A percentile compares a stretch with the other conserved stretches of the same genome.
Evolutionary conservation across 805 yeast species (phyloP).

Genomic region (Schwanniomyces sp.): DNA sequence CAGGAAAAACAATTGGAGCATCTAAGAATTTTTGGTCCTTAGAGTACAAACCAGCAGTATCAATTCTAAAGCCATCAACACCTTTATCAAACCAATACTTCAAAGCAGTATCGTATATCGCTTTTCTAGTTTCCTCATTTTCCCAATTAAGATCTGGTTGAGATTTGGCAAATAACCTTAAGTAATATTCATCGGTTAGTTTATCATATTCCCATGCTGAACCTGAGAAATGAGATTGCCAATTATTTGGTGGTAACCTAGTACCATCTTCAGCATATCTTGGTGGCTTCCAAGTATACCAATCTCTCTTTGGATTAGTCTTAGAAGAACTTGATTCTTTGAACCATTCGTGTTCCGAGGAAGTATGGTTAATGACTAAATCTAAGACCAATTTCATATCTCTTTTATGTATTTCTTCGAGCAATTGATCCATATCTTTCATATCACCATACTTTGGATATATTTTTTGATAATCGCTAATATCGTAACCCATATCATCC

Average conservation of each 20-base stretch:
- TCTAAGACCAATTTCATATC: slow-evolving; percentile 55
- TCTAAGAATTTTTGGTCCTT: slow-evolving; percentile 47
- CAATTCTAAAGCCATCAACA: slow-evolving; percentile 60
- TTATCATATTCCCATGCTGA: slow-evolving; percentile 61
- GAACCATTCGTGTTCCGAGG: slow-evolving; percentile 58
- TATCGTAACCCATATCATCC: slow-evolving; percentile 65
- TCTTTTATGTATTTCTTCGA: slow-evolving; percentile 45
- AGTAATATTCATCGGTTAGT: slow-evolving; percentile 52
- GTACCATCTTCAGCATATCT: slow-evolving; percentile 46
- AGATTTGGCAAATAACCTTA: slow-evolving; percentile 49
- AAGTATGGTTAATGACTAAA: slow-evolving; percentile 59
- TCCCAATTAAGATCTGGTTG: slow-evolving; percentile 70
- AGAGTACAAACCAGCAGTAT: slow-evolving; percentile 53
- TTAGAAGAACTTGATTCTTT: slow-evolving; percentile 53
- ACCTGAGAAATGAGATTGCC: slow-evolving; percentile 53
- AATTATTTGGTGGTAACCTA: slow-evolving; percentile 57
- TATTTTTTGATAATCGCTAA: slow-evolving; percentile 52
- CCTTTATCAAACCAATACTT: slow-evolving; percentile 57
- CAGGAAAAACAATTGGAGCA: slow-evolving; percentile 47
- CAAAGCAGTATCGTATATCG: slow-evolving; percentile 48
- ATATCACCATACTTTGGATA: slow-evolving; percentile 54
- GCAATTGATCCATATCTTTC: slow-evolving; percentile 50
- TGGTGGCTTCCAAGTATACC: slow-evolving; percentile 60
- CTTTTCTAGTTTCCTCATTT: slow-evolving; percentile 35
- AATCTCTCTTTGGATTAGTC: slow-evolving; percentile 56